Evolutionary conservation across 2,329 filamentous ascomycete species (phyloP).

Genomic region (Trichoderma pleuroti): DNA sequence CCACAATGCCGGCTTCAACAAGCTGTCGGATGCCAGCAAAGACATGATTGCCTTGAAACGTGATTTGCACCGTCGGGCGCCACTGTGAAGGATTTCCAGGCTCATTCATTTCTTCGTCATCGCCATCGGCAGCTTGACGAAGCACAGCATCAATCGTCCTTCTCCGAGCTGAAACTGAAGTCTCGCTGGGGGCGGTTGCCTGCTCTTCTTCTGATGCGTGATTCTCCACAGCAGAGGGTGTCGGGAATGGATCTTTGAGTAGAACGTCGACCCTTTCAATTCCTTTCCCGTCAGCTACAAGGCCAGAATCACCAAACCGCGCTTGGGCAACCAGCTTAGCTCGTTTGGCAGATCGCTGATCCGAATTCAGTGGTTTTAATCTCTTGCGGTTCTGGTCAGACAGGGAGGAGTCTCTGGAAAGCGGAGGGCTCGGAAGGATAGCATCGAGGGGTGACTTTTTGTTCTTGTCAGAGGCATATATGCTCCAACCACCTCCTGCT

Average conservation of each 20-base stretch:
- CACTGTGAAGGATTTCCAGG: slow-evolving; percentile 29
- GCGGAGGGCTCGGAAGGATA: slow-evolving; percentile 45
- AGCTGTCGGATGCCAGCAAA: slow-evolving; percentile 76
- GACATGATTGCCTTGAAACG: slow-evolving; percentile 72
- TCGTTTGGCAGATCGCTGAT: slow-evolving; percentile 49
- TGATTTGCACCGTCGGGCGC: slow-evolving; percentile 51
- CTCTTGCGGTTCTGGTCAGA: slow-evolving; percentile 32
- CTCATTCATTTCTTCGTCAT: slow-evolving; percentile 21
- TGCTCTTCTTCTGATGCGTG: slow-evolving; percentile 26
- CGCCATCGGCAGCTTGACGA: slow-evolving; percentile 30
- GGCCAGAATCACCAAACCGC: slow-evolving; percentile 64
- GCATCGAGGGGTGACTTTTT: slow-evolving; percentile 55
- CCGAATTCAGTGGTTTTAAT: slow-evolving; percentile 23
- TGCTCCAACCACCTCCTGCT: slow-evolving; percentile 73
- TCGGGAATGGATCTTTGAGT: slow-evolving; percentile 56
- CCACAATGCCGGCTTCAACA: slow-evolving; percentile 71
- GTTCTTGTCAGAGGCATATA: slow-evolving; percentile 65
- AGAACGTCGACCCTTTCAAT: slow-evolving; percentile 60
- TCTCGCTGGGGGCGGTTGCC: slow-evolving; percentile 20
- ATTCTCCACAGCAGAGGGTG: slow-evolving; percentile 18
- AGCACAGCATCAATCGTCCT: slow-evolving; percentile 38
- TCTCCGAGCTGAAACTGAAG: slow-evolving; percentile 25
- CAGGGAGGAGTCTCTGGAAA: slow-evolving; percentile 35
- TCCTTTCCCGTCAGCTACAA: slow-evolving; percentile 54
- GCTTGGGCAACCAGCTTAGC: slow-evolving; percentile 60